phyloP scores from a whole-genome alignment of 495 filamentous ascomycete genomes.

The Monascus purpureus region DNA sequence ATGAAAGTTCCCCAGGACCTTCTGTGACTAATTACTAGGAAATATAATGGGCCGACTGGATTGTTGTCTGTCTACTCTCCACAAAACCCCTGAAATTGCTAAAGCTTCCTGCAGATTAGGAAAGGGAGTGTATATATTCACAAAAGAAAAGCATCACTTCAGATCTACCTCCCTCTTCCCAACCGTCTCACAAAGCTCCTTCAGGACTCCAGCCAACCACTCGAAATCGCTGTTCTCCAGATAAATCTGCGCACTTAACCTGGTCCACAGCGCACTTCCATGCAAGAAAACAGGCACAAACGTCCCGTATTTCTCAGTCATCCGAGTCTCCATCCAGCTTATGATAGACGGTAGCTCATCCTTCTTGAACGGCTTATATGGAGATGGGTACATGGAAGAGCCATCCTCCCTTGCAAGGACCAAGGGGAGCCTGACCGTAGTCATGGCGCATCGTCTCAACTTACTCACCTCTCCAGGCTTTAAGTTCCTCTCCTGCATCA shows the following conservation, averaged over 20 bases:
- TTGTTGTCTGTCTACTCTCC: too few species aligned
- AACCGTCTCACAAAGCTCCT: constrained; percentile 46
- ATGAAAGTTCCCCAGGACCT: too few species aligned
- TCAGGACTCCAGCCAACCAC: constrained; percentile 47
- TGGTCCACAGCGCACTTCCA: constrained; percentile 45
- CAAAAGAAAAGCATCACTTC: constrained; percentile 5
- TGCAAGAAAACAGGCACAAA: constrained; percentile 53
- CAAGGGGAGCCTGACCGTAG: constrained; percentile 65
- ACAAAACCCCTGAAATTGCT: too few species aligned
- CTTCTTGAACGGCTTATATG: constrained; percentile 9
- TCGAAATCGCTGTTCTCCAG: constrained; percentile 66
- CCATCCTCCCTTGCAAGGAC: constrained; percentile 12
- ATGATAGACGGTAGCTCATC: constrained; percentile 22
- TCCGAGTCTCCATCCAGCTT: constrained; percentile 41
- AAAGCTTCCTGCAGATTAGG: too few species aligned
- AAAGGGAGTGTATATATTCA: too few species aligned
- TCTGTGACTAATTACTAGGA: too few species aligned
- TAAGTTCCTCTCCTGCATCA: constrained; percentile 36
- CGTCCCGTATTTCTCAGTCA: constrained; percentile 50
- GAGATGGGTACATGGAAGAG: constrained; percentile 7
- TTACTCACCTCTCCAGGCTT: constrained; percentile 34
- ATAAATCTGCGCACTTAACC: constrained; percentile 71
- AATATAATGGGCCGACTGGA: too few species aligned
- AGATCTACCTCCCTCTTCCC: constrained; percentile 35
- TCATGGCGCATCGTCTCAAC: constrained; percentile 40